A percentile compares a stretch with the other conserved stretches of the same genome.
phyloP scores from a whole-genome alignment of 768 basidiomycete genomes.

The Porphyrellus cyaneotinctus region DNA sequence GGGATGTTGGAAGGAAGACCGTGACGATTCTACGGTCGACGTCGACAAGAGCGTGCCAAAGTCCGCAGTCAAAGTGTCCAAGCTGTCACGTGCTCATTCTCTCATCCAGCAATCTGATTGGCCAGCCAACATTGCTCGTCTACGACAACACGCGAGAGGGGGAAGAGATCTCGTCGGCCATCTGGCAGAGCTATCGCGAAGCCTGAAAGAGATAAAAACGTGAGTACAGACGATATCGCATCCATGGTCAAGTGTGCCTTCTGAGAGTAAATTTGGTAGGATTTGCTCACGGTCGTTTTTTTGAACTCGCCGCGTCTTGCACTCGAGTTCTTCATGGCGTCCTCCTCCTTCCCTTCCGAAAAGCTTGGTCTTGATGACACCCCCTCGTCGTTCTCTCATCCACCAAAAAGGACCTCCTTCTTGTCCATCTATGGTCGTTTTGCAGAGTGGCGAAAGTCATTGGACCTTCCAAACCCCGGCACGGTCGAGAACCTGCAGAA shows the following conservation, averaged over 20 bases:
- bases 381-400: slow-evolving; percentile 33
- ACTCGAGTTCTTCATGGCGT: slow-evolving; percentile 38
- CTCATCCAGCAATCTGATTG: no score
- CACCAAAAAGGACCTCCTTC: slow-evolving; percentile 38
- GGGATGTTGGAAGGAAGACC: no score
- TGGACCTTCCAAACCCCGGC: slow-evolving; percentile 88
- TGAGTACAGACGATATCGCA: neutral
- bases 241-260: no score
- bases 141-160: no score
- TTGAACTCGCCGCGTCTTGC: slow-evolving; percentile 22
- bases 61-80: no score
- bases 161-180: slow-evolving; percentile 58
- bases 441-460: slow-evolving; percentile 73
- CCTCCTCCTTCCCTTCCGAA: slow-evolving; percentile 37
- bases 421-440: slow-evolving; percentile 57
- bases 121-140: no score
- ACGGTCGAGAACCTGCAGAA: slow-evolving; percentile 89
- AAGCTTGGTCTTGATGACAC: slow-evolving; percentile 40
- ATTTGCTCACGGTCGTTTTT: slow-evolving; percentile 33
- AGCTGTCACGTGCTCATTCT: no score
- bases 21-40: no score
- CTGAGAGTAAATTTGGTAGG: slow-evolving; percentile 10
- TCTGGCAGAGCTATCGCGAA: slow-evolving; percentile 67
- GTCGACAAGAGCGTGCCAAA: no score
- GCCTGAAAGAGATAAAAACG: slow-evolving; percentile 26